Evolutionary conservation across 176 grass and related monocot genomes (phyloP).

Genomic region (Carex littledalei): DNA sequence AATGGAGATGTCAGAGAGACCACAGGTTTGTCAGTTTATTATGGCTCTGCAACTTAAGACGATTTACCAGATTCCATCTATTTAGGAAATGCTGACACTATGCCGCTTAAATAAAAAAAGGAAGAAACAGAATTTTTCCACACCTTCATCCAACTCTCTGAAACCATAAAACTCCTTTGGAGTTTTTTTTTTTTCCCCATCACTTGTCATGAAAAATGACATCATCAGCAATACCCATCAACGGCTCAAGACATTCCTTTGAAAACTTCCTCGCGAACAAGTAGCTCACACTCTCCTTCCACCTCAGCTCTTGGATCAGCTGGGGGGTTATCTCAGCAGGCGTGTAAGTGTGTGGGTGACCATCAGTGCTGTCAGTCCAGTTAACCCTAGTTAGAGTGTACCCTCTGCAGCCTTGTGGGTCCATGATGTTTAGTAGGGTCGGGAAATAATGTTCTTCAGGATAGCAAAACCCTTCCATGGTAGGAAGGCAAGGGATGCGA

Average conservation of each 20-base stretch:
- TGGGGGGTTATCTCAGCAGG: constrained; percentile 35
- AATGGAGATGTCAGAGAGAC: neutral
- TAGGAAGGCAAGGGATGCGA: constrained; percentile 43
- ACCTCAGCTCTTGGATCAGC: constrained; percentile 44
- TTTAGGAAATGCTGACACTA: neutral
- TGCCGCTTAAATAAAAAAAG: neutral
- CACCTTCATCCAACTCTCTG: constrained; percentile 1
- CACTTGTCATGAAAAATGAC: constrained; percentile 66
- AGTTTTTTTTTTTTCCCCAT: neutral
- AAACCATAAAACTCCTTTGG: constrained; percentile 2
- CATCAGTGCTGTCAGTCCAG: constrained; percentile 70
- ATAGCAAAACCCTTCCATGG: constrained; percentile 44
- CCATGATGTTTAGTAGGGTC: constrained; percentile 70
- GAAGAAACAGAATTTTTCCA: constrained; percentile 5
- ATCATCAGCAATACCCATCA: constrained; percentile 54
- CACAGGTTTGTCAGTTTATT: neutral
- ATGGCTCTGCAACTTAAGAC: neutral
- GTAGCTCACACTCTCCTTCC: constrained; percentile 26
- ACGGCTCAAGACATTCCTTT: constrained; percentile 51
- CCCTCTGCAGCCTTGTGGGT: constrained; percentile 45
- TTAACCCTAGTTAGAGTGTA: constrained; percentile 83
- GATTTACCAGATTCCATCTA: neutral
- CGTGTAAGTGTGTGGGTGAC: constrained; percentile 59
- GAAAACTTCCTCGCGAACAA: constrained; percentile 93
- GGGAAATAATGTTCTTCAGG: constrained; percentile 99